phyloP scores from a whole-genome alignment of 768 basidiomycete genomes.

The Podaxis sp. region DNA sequence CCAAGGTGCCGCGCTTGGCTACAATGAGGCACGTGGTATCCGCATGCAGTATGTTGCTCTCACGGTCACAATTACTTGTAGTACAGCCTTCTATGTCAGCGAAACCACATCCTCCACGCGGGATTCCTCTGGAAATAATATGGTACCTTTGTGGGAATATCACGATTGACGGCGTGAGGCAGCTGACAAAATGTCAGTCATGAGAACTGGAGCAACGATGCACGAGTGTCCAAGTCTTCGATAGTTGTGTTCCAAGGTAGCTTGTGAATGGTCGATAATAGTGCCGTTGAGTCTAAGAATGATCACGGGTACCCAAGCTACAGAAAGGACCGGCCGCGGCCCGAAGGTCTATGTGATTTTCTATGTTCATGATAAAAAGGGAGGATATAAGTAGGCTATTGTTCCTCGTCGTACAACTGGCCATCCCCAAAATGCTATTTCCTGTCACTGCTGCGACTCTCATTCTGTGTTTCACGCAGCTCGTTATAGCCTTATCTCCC shows the following conservation, averaged over 20 bases:
- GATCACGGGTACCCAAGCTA: not conserved
- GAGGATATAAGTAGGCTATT: not conserved
- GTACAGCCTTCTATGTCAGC: no score
- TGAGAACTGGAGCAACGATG: no score
- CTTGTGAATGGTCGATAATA: no score
- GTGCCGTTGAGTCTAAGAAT: not conserved
- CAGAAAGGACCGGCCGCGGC: not conserved
- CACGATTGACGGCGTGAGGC: no score
- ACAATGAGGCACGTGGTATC: not conserved
- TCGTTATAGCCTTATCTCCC: slow-evolving; percentile 32
- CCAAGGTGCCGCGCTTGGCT: not conserved
- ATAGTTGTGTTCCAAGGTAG: no score
- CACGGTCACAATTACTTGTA: not conserved
- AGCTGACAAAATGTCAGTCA: no score
- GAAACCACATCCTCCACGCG: no score
- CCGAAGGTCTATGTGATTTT: not conserved
- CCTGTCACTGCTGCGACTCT: not conserved
- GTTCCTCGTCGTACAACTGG: not conserved
- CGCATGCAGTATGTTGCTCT: not conserved
- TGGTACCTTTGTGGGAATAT: no score
- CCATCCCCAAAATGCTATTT: not conserved
- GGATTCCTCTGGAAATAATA: no score
- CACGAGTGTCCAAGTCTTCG: no score
- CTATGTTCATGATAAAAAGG: not conserved
- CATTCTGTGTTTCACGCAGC: not conserved